Conservation (phyloP, 2,329 filamentous ascomycete species). For the Dactylonectria estremocensis region DNA sequence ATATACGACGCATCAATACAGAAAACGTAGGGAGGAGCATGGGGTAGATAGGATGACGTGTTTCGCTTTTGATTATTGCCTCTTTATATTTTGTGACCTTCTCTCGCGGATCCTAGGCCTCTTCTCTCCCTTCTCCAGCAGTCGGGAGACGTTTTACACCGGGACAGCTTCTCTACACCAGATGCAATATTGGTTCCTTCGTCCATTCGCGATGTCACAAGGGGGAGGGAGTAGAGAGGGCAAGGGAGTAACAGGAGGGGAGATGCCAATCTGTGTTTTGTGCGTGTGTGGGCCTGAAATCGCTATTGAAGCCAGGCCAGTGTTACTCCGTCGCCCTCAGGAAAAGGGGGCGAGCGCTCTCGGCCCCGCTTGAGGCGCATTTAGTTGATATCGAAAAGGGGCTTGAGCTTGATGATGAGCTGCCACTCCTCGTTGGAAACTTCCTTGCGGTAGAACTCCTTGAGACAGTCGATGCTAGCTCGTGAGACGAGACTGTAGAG, state of each 20-base stretch:
- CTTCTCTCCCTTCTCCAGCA: neutral
- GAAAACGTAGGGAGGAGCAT: neutral
- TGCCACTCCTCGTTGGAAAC: slow-evolving; percentile 95
- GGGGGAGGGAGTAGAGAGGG: neutral
- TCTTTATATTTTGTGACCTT: slow-evolving; percentile 27
- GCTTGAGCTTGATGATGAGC: slow-evolving; percentile 95
- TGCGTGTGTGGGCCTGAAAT: neutral
- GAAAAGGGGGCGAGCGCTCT: neutral
- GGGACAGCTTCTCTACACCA: slow-evolving; percentile 18
- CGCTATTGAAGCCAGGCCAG: neutral
- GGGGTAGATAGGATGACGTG: neutral
- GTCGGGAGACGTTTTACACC: neutral
- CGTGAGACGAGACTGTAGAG: slow-evolving; percentile 92
- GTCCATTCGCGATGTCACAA: slow-evolving; percentile 12
- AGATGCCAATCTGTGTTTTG: neutral
- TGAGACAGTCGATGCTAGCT: slow-evolving; percentile 92
- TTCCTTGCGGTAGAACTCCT: slow-evolving; percentile 93
- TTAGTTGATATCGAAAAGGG: slow-evolving; percentile 89
- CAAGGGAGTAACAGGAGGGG: neutral
- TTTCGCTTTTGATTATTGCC: slow-evolving; percentile 28
- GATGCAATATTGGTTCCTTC: slow-evolving; percentile 15
- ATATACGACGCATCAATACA: neutral
- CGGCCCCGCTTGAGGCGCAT: neutral
- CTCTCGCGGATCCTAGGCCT: slow-evolving; percentile 6
- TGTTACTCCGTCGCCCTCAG: neutral